Base-by-base conservation (phyloP, 768 basidiomycete genomes). In the Boletus pseudo-olivaceus region DNA sequence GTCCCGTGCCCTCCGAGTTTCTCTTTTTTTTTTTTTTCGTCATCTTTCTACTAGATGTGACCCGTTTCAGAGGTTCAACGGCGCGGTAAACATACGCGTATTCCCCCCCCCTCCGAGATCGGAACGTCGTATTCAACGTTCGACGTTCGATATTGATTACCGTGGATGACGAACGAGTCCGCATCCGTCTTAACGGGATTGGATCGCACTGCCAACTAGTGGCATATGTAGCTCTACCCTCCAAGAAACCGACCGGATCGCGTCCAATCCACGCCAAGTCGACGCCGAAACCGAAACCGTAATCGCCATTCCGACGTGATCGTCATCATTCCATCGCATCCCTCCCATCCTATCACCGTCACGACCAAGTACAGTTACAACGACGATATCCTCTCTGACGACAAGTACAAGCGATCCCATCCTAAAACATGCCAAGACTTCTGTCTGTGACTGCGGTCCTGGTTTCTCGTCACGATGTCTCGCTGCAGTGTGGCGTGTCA, bases 251-350 rank as follows among this genome's bases (percentile, higher is more conserved):
- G 3, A 30, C 8, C 32, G 20, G 7, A 29, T 15, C n/a, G 5
- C n/a, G 19, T 17, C 2, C 35, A 32, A 1, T 32, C 27, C 11
- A 37, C 14, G 42, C 19, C 49, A 51, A 51, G 50, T 26, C 23
- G 15, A 35, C 11, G 34, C 23, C 17, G 33, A 35, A 26, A 35
- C 23, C 17, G 14, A 23, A 26, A 33, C 34, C 29, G 47, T 42
- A 61, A 61, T 57, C 49, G 49, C 59, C 54, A n/a, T 40, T 50
- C 38, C 53, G 35, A 60, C 34, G 35, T 49, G 55, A 58, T 57
- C 50, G 35, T 57, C 55, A 54, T 20, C 39, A 14, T 47, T 7
- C 1, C 12, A 10, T 43, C 20, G 7, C 8, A 19, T 35, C 20
- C 26, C 0, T 10, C 27, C 41, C 43, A 14, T 19, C 43, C 30